These are phyloP conservation scores for Macrolepiota dolichaula DNA, from an alignment of 768 basidiomycete genomes.

Conservation along the genomic window DNA sequence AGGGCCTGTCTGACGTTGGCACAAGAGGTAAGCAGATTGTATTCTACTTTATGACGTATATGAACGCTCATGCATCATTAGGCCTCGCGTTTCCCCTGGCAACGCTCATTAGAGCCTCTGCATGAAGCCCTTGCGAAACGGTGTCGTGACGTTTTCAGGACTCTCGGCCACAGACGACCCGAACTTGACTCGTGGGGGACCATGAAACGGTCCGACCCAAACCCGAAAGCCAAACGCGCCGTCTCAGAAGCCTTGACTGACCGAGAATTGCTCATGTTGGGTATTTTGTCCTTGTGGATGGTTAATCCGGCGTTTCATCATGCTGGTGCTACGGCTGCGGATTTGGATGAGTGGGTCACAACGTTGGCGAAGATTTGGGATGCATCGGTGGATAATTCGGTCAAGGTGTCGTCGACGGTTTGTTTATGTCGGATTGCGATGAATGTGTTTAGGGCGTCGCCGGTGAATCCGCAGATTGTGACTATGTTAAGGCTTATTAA, in stretches of 20 bases:
- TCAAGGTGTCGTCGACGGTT: slow-evolving; percentile 59
- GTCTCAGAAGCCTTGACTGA: slow-evolving; percentile 58
- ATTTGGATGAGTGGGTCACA: slow-evolving; percentile 45
- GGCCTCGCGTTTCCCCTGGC: slow-evolving; percentile 54
- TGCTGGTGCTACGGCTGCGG: slow-evolving; percentile 35
- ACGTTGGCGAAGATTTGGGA: slow-evolving; percentile 55
- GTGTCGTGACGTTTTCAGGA: slow-evolving; percentile 49
- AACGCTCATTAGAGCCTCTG: slow-evolving; percentile 49
- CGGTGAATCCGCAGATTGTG: slow-evolving; percentile 32
- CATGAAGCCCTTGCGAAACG: slow-evolving; percentile 42
- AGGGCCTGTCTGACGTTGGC: slow-evolving; percentile 68
- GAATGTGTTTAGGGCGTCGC: slow-evolving; percentile 38
- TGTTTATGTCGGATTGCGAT: slow-evolving; percentile 45
- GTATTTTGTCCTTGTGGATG: slow-evolving; percentile 70
- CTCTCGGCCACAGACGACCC: slow-evolving; percentile 42
- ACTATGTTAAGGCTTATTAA: slow-evolving; percentile 43
- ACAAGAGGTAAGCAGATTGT: slow-evolving; percentile 52
- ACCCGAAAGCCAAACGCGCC: slow-evolving; percentile 61
- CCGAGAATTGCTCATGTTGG: slow-evolving; percentile 66
- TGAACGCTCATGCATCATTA: slow-evolving; percentile 20
- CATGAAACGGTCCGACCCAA: slow-evolving; percentile 45
- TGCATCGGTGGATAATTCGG: slow-evolving; percentile 55
- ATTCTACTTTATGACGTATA: not conserved
- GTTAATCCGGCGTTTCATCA: slow-evolving; percentile 52
- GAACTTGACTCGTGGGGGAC: slow-evolving; percentile 61